Base-by-base conservation (phyloP, 371 early-diverging fungal genomes). In the Amoeboaphelidium protococcarum region DNA sequence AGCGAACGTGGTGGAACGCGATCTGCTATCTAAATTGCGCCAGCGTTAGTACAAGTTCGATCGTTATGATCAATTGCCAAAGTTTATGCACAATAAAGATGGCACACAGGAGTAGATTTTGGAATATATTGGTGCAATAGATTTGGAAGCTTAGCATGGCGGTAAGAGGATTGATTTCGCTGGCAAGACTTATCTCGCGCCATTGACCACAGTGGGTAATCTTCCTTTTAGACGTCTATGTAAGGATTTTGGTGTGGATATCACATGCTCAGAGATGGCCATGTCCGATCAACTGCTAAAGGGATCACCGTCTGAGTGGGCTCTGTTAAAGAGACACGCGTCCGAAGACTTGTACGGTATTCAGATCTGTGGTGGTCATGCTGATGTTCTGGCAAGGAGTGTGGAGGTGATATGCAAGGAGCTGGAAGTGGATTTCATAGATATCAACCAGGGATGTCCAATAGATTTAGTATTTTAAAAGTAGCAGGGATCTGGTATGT, bases 231-330 rank as follows among this genome's bases (percentile, higher is more conserved):
- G 96, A 10, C 73, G 91, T 22, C 61, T 91, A 26, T 86, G 88
- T 61, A 90, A 90, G 57, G 73, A 64, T 13, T 85, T 72, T 53
- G 96, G 96, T 26, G 92, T 80, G 1, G 94, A 90, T 57, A 79
- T 95, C 42, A 95, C 96, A 1, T 89, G 92, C 56, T 84, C 85
- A 50, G 95, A 92, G 61, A 94, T 94, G 94, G 84, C 86, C 1
- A 61, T 89, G 60, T 71, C 76, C 10, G 49, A 56, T 27, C 78
- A 80, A 51, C 56, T 84, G 16, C 53, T 83, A n/a, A 19, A 44
- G 26, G 53, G 54, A 0, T 46, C 58, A 47, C 89, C 84, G 20
- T 69, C 76, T 47, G 88, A 89, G 56, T 77, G 85, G 84, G 78
- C 90, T n/a, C 64, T 88, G 46, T 57, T 82, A 4, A 72, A 75